Evolutionary conservation across 805 yeast genomes (phyloP), one percentile per base, ranked within the genome.

Genomic region (Teunomyces pallodes): DNA sequence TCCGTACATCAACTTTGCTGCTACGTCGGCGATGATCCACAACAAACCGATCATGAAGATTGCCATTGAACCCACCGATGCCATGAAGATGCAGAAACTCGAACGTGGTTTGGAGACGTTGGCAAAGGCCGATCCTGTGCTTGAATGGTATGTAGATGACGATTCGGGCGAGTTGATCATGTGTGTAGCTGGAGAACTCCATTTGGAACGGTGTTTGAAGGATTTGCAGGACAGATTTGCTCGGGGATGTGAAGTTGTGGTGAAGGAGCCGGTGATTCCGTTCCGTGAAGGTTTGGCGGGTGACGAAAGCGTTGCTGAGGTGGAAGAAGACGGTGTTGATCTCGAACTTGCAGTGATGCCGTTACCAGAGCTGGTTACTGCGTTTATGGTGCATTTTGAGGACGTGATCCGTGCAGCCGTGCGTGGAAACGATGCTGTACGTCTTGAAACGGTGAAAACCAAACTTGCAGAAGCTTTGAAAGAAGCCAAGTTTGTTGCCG

Each of bases 181-280:
- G 56, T 89, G 96, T 40, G 91, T 96, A 8, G 97, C 99, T 8
- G 99, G 99, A 43, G 99, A 94, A 66, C 74, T 94, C 53, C 99
- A 94, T 72, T 74, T 94, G 36, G 99, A 94, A 61, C 80, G 99
- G 61, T 94, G 99, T 66, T 66, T 94, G 55, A 90, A 90, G 60
- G 99, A 94, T 68, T 70, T 94, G 59, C 82, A 80, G 46, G 96
- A 89, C 58, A 75, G 98, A 56, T 94, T 90, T 76, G 97, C 98
- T 0, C 69, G 67, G 45, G 90, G 91, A 9, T 81, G 90, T 56
- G 97, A 90, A 44, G 83, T 94, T 9, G 81, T 86, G 3, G 81
- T 84, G 29, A 92, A 96, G 26, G 87, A 89, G 58, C 98, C 99
- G 0, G 92, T 87, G 17, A 95, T 94, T 54, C 98, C 99, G 9